These are phyloP conservation scores for Chlamydomonas schloesseri DNA, from an alignment of 139 green algal species.

Conservation along the genomic window DNA sequence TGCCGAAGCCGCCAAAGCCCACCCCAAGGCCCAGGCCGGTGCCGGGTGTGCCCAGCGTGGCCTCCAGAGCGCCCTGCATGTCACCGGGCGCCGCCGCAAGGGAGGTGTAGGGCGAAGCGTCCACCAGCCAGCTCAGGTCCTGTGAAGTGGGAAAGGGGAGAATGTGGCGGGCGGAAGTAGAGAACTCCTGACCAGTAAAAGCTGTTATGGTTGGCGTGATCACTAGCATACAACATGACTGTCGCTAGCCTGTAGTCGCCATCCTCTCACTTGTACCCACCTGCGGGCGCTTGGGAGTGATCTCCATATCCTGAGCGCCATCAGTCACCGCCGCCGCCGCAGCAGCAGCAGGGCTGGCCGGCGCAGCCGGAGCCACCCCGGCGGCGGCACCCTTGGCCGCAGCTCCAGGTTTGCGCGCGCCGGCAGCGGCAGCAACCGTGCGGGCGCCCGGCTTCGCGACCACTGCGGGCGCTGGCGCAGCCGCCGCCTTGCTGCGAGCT, in stretches of 20 bases:
- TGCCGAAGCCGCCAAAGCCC: background rate
- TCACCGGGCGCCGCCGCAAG: background rate
- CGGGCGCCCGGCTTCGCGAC: too few relatives aligned
- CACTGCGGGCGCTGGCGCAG: too few relatives aligned
- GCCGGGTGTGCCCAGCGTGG: background rate
- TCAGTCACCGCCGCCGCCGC: too few relatives aligned
- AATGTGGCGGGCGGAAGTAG: background rate
- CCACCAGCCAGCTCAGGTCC: constrained; percentile 39
- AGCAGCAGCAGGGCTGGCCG: background rate
- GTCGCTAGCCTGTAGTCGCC: too few relatives aligned
- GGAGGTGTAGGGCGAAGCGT: constrained; percentile 1
- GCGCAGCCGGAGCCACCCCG: background rate
- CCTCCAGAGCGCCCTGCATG: background rate
- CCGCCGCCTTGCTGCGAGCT: too few relatives aligned
- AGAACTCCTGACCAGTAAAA: background rate
- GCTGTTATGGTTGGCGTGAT: background rate
- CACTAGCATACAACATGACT: too few relatives aligned
- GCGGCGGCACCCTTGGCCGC: background rate
- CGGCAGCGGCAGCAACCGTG: too few relatives aligned
- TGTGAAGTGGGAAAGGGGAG: background rate
- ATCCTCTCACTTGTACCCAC: too few relatives aligned
- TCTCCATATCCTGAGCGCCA: background rate
- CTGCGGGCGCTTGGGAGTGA: background rate
- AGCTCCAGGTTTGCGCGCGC: background rate
- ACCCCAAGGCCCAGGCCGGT: background rate